A percentile compares a stretch with the other conserved stretches of the same genome.
Evolutionary conservation across 257 asterid species (phyloP).

Genomic region (Eustoma russellianum): DNA sequence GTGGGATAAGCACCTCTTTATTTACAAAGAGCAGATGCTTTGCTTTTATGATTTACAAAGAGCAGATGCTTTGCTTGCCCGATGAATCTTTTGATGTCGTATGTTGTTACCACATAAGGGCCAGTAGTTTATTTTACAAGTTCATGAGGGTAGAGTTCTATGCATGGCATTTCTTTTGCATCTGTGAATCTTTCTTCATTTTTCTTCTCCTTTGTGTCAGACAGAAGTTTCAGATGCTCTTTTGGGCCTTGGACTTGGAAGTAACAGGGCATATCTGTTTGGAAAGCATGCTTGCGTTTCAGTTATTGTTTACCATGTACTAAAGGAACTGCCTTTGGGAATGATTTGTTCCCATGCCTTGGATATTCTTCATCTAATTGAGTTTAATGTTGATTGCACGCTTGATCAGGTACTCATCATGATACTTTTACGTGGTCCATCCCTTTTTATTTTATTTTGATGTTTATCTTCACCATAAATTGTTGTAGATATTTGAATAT

Average conservation of each 20-base stretch:
- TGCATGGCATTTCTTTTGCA: background rate
- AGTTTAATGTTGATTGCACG: constrained; percentile 43
- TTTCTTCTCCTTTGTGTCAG: constrained; percentile 9
- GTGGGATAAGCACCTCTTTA: too few relatives aligned
- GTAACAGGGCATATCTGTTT: constrained; percentile 34
- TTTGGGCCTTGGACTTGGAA: constrained; percentile 57
- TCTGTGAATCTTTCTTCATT: background rate
- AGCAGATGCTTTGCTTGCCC: too few relatives aligned
- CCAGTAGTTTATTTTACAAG: too few relatives aligned
- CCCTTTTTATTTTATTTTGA: background rate
- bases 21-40: too few relatives aligned
- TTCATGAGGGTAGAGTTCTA: background rate
- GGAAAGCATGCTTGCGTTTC: constrained; percentile 47
- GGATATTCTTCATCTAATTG: constrained; percentile 61
- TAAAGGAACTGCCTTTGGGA: constrained; percentile 66
- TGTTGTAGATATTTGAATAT: constrained; percentile 31
- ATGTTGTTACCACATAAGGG: too few relatives aligned
- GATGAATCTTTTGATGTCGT: too few relatives aligned
- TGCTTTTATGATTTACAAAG: too few relatives aligned
- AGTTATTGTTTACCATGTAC: constrained; percentile 55
- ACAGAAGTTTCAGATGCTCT: constrained; percentile 43
- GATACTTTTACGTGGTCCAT: constrained; percentile 6
- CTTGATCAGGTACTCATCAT: constrained; percentile 53
- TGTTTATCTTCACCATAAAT: constrained; percentile 7
- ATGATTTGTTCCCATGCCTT: constrained; percentile 45